Evolutionary conservation across 208 protist species (phyloP), one percentile per base, ranked within the genome.

Genomic region (Crithidia bombi): DNA sequence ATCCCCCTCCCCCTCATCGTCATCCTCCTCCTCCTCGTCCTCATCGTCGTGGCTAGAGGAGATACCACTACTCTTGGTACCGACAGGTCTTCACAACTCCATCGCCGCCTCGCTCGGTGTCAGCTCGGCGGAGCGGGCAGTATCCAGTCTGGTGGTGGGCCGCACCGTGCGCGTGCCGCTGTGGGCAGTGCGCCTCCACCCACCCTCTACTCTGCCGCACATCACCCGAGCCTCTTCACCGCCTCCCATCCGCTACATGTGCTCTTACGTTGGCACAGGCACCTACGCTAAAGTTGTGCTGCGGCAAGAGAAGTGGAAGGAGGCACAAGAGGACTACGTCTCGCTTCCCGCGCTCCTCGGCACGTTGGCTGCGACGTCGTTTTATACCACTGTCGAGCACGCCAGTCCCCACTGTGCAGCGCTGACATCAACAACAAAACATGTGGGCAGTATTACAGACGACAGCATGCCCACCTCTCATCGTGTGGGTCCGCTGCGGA

Each of bases 71-170:
- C 57, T 92, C 10, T 46, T 90, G 6, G 78, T 95, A 46, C 90
- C 90, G 1, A 80, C 83, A 23, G 90, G 90, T 14, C 47, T 90
- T 41, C 83, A 90, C 69, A 95, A 95, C 79, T 91, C 83, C 36
- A 82, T 95, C 25, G 85, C 90, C 30, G 62, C 69, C 43, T 92
- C 86, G 11, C 84, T 93, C 46, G 87, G 87, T 44, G 58, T 95
- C 10, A 57, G 62, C 33, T 85, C 81, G 4, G 85, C 84, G 5
- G 79, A 90, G 69, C 83, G 87, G 12, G 68, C 87, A 1, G 82
- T 93, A 15, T 90, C 85, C 5, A 79, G 75, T 5, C 81, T 93
- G 55, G 85, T 89, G 30, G 30, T 87, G 28, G 83, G 86, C 21
- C 78, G 76, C 23, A 78, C 74, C 32, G 81, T 83, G 52, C 41